A percentile compares a stretch with the other conserved stretches of the same genome.
Conservation (phyloP, 257 asterid species). For the Gardenia jasminoides region DNA sequence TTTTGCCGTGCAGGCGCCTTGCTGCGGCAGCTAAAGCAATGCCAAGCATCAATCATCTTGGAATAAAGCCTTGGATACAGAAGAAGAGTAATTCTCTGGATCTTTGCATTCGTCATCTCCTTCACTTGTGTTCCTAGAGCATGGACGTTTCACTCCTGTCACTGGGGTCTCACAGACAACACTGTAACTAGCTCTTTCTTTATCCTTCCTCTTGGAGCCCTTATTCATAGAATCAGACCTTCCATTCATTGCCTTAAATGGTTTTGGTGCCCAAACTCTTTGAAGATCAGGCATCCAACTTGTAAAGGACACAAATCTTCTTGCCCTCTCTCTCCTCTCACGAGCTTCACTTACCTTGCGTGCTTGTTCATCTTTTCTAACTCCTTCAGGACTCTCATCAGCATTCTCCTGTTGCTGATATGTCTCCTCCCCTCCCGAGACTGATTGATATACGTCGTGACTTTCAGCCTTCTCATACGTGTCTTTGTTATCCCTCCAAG, state of each 20-base stretch:
- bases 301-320: slow-evolving; percentile 46
- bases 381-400: slow-evolving; percentile 28
- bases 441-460: slow-evolving; percentile 35
- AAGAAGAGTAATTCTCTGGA: slow-evolving; percentile 30
- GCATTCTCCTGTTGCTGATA: slow-evolving; percentile 34
- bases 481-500: slow-evolving; percentile 64
- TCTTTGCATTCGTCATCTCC: slow-evolving; percentile 29
- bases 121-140: slow-evolving; percentile 19
- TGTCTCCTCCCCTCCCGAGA: slow-evolving; percentile 54
- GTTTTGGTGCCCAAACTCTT: slow-evolving; percentile 91
- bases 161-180: slow-evolving; percentile 82
- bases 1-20: background rate
- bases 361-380: slow-evolving; percentile 42
- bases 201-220: slow-evolving; percentile 52
- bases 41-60: slow-evolving; percentile 41
- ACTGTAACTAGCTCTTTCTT: slow-evolving; percentile 31
- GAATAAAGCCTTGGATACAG: slow-evolving; percentile 78
- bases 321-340: slow-evolving; percentile 66
- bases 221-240: slow-evolving; percentile 46
- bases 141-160: slow-evolving; percentile 45
- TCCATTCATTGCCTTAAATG: slow-evolving; percentile 42
- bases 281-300: slow-evolving; percentile 71
- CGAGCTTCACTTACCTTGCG: slow-evolving; percentile 72
- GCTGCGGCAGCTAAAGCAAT: background rate
- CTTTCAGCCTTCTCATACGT: slow-evolving; percentile 47